phyloP scores from a whole-genome alignment of 805 yeast species.

The Kockiozyma suomiensis region DNA sequence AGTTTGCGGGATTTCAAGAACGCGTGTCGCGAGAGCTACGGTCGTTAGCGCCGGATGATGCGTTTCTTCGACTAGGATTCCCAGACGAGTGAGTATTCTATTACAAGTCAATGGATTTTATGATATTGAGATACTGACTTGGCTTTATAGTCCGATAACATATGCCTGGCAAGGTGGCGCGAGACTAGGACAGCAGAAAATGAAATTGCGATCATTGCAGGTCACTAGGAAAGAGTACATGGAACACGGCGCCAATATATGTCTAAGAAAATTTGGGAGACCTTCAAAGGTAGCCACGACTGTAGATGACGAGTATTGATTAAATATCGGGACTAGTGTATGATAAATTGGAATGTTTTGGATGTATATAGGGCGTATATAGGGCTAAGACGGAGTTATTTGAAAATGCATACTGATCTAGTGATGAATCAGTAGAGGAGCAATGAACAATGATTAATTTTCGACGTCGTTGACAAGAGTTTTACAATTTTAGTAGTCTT shows the following conservation, averaged over 20 bases:
- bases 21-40: conserved; percentile 52
- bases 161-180: conserved; percentile 65
- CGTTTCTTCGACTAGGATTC: conserved; percentile 38
- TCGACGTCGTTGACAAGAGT: no score
- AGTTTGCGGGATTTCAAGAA: conserved; percentile 64
- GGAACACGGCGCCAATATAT: conserved; percentile 65
- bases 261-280: conserved; percentile 19
- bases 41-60: conserved; percentile 42
- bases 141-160: conserved; percentile 43
- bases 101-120: background rate
- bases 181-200: conserved; percentile 45
- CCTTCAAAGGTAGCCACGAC: background rate
- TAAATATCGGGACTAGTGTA: background rate
- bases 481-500: no score
- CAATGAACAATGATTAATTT: no score
- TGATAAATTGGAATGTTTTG: no score
- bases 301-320: background rate
- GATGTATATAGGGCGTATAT: no score
- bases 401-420: no score
- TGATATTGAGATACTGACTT: background rate
- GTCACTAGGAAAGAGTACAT: conserved; percentile 78
- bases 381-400: no score
- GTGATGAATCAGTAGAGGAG: no score
- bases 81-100: conserved; percentile 38
- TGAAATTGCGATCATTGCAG: conserved; percentile 51